phyloP scores from a whole-genome alignment of 2,329 filamentous ascomycete species.

The Incumbomyces delicatus region DNA sequence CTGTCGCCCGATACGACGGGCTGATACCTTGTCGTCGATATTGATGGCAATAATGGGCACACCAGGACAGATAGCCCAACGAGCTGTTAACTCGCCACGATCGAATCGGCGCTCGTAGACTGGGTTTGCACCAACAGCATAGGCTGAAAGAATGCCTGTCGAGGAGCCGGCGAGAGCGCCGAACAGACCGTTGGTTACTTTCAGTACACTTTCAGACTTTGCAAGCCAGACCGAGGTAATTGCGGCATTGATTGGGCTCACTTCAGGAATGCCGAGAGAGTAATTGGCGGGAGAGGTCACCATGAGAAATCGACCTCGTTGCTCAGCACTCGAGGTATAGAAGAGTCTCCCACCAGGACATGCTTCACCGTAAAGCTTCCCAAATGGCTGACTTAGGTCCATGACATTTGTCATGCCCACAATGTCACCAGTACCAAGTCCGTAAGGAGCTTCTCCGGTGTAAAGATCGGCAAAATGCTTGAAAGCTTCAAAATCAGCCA shows the following conservation, averaged over 20 bases:
- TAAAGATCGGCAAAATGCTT: conserved; percentile 69
- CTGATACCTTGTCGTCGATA: conserved; percentile 72
- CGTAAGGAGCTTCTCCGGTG: conserved; percentile 64
- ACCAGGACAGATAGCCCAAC: conserved; percentile 84
- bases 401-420: conserved; percentile 75
- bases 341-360: conserved; percentile 73
- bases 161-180: conserved; percentile 79
- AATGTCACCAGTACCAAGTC: conserved; percentile 64
- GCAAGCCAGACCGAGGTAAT: conserved; percentile 82
- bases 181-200: conserved; percentile 64
- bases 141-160: conserved; percentile 70
- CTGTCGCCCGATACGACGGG: conserved; percentile 56
- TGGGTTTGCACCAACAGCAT: conserved; percentile 58
- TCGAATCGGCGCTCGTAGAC: conserved; percentile 53
- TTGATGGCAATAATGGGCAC: conserved; percentile 79
- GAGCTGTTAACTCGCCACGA: conserved; percentile 71
- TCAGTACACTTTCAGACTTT: conserved; percentile 63
- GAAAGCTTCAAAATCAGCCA: conserved; percentile 64
- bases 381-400: conserved; percentile 80
- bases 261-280: conserved; percentile 60
- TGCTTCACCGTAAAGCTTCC: conserved; percentile 75
- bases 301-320: conserved; percentile 64
- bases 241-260: conserved; percentile 60
- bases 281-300: conserved; percentile 51
- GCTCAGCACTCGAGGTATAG: conserved; percentile 64